Base-by-base conservation (phyloP, 148 eudicot species). In the Polygonum maritimum region DNA sequence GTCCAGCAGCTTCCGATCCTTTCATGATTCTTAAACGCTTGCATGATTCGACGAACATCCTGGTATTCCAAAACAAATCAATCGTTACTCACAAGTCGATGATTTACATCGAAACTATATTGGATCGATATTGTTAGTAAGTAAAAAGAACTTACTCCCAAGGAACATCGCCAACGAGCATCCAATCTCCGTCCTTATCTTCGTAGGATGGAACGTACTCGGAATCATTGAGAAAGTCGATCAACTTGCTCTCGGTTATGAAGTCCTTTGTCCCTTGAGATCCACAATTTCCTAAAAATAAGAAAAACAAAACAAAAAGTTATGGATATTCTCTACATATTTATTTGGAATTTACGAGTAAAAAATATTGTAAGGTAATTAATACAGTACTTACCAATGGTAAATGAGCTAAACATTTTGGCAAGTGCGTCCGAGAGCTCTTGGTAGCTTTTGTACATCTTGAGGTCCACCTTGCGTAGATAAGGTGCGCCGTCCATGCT, bases 401-500 rank as follows among this genome's bases (percentile, higher is more conserved):
- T 88, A 73, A 86, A 88, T 33, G 91, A 86, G 75, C 87, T 86
- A 69, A 88, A 88, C 91, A 88, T 84, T 76, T 88, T 88, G 65
- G 77, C 86, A 36, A 88, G 70, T n/a, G 91, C 89, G 44, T 86
- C 83, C 33, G 87, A 86, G 4, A 88, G 91, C 5, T 88, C 81
- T 51, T 78, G 81, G 71, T 88, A 88, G 51, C 82, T 86, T 58
- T 79, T 81, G 85, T 88, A 86, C 83, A 86, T 78, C 69, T 84
- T 86, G 75, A 88, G 78, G 81, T 88, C 91, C 31, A 86, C 87
- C 78, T 88, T 88, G 54, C 91, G 86, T 7, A 86, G 75, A 74
- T 88, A 88, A n/a, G 91, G 91, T 22, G 91, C 91, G 15, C 91
- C 89, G 26, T 86, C 91, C 85, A 88, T 75, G 82, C 86, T 81